These are phyloP conservation scores for Aspergillus conjunctus DNA, from an alignment of 495 filamentous ascomycete genomes.

Conservation along the genomic window DNA sequence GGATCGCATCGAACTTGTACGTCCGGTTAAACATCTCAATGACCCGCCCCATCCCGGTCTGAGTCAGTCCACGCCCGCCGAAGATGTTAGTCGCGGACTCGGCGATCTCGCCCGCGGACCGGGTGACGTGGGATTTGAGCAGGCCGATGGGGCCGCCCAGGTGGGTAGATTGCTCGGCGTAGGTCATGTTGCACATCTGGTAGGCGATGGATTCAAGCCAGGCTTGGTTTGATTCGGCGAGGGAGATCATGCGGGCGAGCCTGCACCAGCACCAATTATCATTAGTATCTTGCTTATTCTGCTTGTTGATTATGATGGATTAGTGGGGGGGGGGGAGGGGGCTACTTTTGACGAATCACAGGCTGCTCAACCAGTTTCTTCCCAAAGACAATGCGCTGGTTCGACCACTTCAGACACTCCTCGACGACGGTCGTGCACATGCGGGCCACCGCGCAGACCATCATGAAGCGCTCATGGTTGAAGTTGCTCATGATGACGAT, in stretches of 20 bases:
- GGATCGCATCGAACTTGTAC: constrained; percentile 88
- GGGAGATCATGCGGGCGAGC: constrained; percentile 85
- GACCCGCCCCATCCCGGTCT: constrained; percentile 78
- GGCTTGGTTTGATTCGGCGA: constrained; percentile 77
- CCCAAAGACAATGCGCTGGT: constrained; percentile 84
- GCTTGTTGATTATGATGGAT: no score
- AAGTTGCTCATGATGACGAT: constrained; percentile 87
- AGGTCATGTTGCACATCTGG: constrained; percentile 87
- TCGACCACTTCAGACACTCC: constrained; percentile 86
- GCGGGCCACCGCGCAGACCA: constrained; percentile 65
- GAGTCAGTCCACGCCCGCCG: constrained; percentile 78
- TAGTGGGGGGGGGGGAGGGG: background rate
- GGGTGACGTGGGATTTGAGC: constrained; percentile 76
- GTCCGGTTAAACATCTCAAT: constrained; percentile 82
- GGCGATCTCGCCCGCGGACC: constrained; percentile 77
- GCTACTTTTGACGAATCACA: constrained; percentile 78
- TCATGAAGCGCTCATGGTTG: constrained; percentile 79
- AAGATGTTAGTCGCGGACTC: constrained; percentile 86
- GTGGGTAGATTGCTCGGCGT: constrained; percentile 72
- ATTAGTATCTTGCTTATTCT: no score
- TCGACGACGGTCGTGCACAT: constrained; percentile 70
- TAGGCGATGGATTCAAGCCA: constrained; percentile 85
- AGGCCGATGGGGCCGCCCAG: constrained; percentile 82
- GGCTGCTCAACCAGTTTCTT: constrained; percentile 83
- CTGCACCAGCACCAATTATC: constrained; percentile 27